Evolutionary conservation across 768 basidiomycete genomes (phyloP).

Genomic region (Tephrocybe sp.): DNA sequence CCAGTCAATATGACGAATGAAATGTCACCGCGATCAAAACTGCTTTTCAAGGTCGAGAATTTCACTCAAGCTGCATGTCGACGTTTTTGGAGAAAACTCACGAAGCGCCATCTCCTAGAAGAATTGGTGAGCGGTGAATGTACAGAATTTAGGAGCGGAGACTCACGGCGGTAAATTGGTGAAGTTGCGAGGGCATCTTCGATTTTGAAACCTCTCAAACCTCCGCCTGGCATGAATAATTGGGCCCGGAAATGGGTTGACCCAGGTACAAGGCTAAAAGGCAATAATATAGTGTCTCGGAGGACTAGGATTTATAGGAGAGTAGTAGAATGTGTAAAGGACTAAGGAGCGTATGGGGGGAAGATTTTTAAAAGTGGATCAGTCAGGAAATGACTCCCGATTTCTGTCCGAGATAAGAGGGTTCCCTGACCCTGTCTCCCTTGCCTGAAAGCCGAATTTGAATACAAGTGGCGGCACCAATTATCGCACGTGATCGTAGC

Average conservation of each 20-base stretch:
- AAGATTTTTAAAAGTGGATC: constrained; percentile 10
- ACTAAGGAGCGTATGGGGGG: not conserved
- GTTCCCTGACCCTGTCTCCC: not conserved
- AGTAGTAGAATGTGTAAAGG: not conserved
- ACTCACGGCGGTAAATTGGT: constrained; percentile 15
- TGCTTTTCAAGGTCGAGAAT: constrained; percentile 22
- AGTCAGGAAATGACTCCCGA: constrained; percentile 8
- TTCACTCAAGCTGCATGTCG: not conserved
- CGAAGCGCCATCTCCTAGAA: constrained; percentile 18
- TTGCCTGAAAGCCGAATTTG: not conserved
- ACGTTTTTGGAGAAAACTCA: constrained; percentile 8
- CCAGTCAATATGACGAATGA: constrained; percentile 69
- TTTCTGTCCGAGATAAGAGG: constrained; percentile 22
- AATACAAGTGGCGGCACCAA: not conserved
- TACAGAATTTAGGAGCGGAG: not conserved
- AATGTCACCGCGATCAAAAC: constrained; percentile 72
- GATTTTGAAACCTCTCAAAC: constrained; percentile 2
- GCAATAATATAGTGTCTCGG: not conserved
- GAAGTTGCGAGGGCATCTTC: constrained; percentile 3
- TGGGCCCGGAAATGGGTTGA: constrained; percentile 1
- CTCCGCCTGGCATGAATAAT: constrained; percentile 11
- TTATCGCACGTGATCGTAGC: constrained; percentile 8
- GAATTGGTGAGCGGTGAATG: not conserved
- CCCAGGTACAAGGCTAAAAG: not conserved
- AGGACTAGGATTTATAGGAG: not conserved